These are phyloP conservation scores for Aplosporella prunicola DNA, from an alignment of 2,329 filamentous ascomycete genomes.

Conservation along the genomic window DNA sequence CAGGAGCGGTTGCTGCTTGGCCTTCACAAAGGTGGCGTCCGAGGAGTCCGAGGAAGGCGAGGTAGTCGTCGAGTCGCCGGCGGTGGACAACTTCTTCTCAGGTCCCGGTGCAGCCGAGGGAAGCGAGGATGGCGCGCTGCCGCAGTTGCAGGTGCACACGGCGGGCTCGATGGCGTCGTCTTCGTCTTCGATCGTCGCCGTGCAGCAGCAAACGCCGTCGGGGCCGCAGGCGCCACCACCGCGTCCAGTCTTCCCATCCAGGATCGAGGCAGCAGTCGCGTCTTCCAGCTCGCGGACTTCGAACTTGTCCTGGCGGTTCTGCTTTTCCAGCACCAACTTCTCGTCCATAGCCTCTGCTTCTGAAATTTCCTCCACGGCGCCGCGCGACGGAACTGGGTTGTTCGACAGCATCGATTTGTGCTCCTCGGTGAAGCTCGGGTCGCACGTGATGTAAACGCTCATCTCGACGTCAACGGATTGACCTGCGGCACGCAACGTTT, in stretches of 20 bases:
- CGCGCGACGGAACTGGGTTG: conserved; percentile 18
- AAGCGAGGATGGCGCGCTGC: conserved; percentile 15
- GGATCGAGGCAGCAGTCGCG: conserved; percentile 9
- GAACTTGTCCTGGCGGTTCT: conserved; percentile 17
- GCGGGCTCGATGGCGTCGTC: conserved; percentile 24
- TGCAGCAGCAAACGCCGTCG: conserved; percentile 41
- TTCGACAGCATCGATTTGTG: conserved; percentile 23
- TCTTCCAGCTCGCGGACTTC: conserved; percentile 18
- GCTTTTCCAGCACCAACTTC: conserved; percentile 11
- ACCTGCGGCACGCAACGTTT: conserved; percentile 27
- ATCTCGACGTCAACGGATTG: conserved; percentile 40
- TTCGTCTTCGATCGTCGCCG: conserved; percentile 37
- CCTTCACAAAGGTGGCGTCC: conserved; percentile 5
- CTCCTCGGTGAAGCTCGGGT: conserved; percentile 37
- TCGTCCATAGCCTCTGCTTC: conserved; percentile 14
- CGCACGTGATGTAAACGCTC: conserved; percentile 47
- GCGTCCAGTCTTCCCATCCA: neutral
- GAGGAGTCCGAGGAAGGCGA: conserved; percentile 9
- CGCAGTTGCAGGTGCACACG: conserved; percentile 28
- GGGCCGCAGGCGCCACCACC: conserved; percentile 21
- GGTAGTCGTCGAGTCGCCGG: too few relatives aligned
- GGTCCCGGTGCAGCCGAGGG: conserved; percentile 14
- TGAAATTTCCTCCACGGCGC: too few relatives aligned
- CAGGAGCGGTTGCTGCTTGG: conserved; percentile 18
- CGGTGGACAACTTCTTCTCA: neutral